Evolutionary conservation across 768 basidiomycete genomes (phyloP).

Genomic region (Boletus subparvulus): DNA sequence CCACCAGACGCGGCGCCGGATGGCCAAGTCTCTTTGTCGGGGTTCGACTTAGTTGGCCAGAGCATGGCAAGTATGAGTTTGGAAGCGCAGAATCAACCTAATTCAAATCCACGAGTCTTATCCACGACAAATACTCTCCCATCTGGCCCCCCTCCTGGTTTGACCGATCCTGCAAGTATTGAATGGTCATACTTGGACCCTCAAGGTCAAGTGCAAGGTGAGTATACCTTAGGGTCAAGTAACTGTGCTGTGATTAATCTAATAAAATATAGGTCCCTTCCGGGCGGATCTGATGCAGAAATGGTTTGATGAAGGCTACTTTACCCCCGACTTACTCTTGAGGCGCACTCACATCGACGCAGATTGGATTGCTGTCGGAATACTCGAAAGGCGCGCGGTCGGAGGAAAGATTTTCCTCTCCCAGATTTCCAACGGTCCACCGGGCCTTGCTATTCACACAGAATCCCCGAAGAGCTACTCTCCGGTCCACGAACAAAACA

Average conservation of each 20-base stretch:
- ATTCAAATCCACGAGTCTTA: constrained; percentile 2
- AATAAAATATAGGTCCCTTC: constrained; percentile 69
- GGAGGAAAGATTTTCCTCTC: constrained; percentile 65
- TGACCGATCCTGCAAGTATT: constrained; percentile 55
- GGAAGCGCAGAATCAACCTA: constrained; percentile 8
- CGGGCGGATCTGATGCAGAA: constrained; percentile 88
- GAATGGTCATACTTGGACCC: constrained; percentile 95
- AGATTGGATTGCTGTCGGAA: constrained; percentile 66
- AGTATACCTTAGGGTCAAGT: constrained; percentile 5
- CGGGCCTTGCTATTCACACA: constrained; percentile 50
- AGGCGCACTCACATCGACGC: constrained; percentile 71
- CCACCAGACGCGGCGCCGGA: constrained; percentile 4
- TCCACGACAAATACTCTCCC: constrained; percentile 15
- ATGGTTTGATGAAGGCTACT: constrained; percentile 92
- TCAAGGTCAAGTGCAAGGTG: constrained; percentile 89
- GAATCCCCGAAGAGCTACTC: constrained; percentile 50
- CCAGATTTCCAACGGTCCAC: constrained; percentile 47
- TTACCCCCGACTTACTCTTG: constrained; percentile 78
- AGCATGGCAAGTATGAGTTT: constrained; percentile 18
- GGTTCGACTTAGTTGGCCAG: constrained; percentile 7
- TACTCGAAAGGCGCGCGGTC: constrained; percentile 51
- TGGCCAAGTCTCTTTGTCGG: constrained; percentile 10
- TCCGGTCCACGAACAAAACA: constrained; percentile 37
- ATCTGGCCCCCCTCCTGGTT: constrained; percentile 44
- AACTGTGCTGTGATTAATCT: background rate